Percentiles rank a stretch among this genome's conserved stretches.
phyloP scores from a whole-genome alignment of 2,329 filamentous ascomycete species.

The Fusarium veterinarium region DNA sequence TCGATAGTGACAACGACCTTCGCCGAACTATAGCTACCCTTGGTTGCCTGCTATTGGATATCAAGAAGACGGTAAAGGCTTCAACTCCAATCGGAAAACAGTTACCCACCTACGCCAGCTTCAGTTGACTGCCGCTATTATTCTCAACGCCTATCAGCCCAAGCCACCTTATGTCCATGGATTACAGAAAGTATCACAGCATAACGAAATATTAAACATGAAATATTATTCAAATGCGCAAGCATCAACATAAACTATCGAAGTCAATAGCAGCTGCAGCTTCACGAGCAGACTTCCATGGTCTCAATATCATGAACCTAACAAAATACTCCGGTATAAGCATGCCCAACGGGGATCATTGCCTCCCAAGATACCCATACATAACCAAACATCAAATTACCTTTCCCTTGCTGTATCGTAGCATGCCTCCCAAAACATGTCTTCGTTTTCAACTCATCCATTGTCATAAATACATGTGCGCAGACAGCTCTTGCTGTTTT shows the following conservation, averaged over 20 bases:
- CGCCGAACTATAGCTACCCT: not conserved
- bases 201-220: not conserved
- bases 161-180: not conserved
- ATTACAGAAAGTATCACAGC: not conserved
- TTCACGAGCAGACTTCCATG: slow-evolving; percentile 10
- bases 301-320: slow-evolving; percentile 18
- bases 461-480: slow-evolving; percentile 46
- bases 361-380: slow-evolving; percentile 27
- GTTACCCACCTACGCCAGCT: not conserved
- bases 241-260: slow-evolving; percentile 34
- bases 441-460: slow-evolving; percentile 48
- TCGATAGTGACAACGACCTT: not conserved
- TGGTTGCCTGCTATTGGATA: not conserved
- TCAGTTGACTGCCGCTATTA: not conserved
- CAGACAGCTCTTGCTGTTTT: slow-evolving; percentile 9
- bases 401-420: slow-evolving; percentile 33
- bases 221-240: slow-evolving; percentile 15
- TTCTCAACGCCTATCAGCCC: not conserved
- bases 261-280: slow-evolving; percentile 21
- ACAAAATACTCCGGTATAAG: slow-evolving; percentile 38
- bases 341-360: slow-evolving; percentile 26
- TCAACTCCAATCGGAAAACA: not conserved
- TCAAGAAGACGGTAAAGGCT: slow-evolving; percentile 15
- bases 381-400: slow-evolving; percentile 40
- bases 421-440: slow-evolving; percentile 41